Evolutionary conservation across 768 basidiomycete species (phyloP).

Genomic region (Xanthoconium stramineum): DNA sequence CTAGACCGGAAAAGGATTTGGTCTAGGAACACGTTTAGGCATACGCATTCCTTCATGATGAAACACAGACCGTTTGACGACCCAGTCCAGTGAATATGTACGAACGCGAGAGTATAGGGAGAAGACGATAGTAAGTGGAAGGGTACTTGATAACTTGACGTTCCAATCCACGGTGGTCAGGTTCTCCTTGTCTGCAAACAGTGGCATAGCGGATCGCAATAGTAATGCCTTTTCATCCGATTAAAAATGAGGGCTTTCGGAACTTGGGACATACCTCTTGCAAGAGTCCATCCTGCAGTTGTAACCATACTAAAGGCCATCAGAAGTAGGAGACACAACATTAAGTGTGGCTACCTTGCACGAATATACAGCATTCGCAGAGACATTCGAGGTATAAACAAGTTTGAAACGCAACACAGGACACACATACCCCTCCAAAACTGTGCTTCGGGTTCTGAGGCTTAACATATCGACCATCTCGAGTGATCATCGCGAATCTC

Average conservation of each 20-base stretch:
- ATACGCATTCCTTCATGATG: background rate
- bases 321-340: background rate
- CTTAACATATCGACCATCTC: constrained; percentile 58
- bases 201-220: constrained; percentile 71
- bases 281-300: constrained; percentile 58
- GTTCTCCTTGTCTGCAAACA: constrained; percentile 65
- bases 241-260: background rate
- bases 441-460: constrained; percentile 74
- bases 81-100: constrained; percentile 70
- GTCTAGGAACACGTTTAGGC: constrained; percentile 33
- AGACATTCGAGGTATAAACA: background rate
- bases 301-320: constrained; percentile 54
- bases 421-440: constrained; percentile 62
- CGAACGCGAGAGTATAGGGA: constrained; percentile 65
- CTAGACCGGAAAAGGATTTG: constrained; percentile 48
- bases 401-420: constrained; percentile 5
- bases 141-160: constrained; percentile 69
- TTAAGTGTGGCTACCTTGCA: constrained; percentile 40
- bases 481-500: constrained; percentile 66
- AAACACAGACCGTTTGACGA: constrained; percentile 46
- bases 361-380: constrained; percentile 71
- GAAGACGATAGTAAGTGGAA: constrained; percentile 67
- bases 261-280: constrained; percentile 46
- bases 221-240: constrained; percentile 43
- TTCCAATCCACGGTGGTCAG: constrained; percentile 51